Evolutionary conservation across 768 basidiomycete species (phyloP).

Genomic region (Pholiota conissans): DNA sequence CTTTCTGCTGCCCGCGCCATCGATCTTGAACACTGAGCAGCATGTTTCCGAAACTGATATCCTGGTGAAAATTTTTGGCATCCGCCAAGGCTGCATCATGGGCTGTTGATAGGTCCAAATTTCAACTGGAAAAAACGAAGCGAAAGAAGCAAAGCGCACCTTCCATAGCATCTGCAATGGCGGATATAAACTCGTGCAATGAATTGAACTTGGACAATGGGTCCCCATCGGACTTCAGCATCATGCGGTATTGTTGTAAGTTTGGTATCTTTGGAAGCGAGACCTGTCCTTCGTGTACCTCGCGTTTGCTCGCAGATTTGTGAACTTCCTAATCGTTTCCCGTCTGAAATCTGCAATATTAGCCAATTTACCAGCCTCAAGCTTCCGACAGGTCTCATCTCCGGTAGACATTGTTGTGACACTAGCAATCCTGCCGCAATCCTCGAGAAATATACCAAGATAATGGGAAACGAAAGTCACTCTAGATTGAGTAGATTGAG

Average conservation of each 20-base stretch:
- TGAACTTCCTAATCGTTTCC: too few relatives aligned
- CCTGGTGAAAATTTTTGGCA: not conserved
- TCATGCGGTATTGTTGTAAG: slow-evolving; percentile 7
- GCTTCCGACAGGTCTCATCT: too few relatives aligned
- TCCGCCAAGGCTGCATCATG: not conserved
- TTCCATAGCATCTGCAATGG: slow-evolving; percentile 17
- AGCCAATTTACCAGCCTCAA: too few relatives aligned
- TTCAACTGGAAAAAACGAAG: not conserved
- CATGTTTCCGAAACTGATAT: not conserved
- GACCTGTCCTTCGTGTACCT: too few relatives aligned
- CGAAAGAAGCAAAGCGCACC: slow-evolving; percentile 1
- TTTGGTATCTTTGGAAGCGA: not conserved
- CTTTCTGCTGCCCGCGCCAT: not conserved
- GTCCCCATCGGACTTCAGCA: slow-evolving; percentile 1
- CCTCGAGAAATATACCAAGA: too few relatives aligned
- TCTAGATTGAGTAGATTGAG: too few relatives aligned
- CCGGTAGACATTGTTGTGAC: too few relatives aligned
- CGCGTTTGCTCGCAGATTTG: too few relatives aligned
- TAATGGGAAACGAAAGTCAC: too few relatives aligned
- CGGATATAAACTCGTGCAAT: slow-evolving; percentile 13
- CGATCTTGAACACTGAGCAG: too few relatives aligned
- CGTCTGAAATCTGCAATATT: too few relatives aligned
- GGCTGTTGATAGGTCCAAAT: not conserved
- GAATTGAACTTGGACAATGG: slow-evolving; percentile 1
- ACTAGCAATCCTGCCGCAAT: too few relatives aligned